Evolutionary conservation across 306 rosid genomes (phyloP).

Genomic region (Quercus agrifolia): DNA sequence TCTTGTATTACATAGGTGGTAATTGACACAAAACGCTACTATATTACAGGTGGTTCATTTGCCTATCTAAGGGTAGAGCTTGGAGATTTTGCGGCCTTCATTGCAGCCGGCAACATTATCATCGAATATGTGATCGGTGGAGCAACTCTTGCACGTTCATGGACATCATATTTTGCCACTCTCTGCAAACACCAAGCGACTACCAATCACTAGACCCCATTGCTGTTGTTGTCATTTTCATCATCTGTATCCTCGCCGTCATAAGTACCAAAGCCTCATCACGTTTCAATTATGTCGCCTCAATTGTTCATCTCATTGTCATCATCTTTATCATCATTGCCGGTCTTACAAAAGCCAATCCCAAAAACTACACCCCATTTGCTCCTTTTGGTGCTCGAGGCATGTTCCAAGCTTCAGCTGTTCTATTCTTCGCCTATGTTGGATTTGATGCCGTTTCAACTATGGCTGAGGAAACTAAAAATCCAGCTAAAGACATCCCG

Average conservation of each 20-base stretch:
- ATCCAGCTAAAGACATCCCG: constrained; percentile 66
- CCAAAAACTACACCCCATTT: constrained; percentile 38
- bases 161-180: constrained; percentile 82
- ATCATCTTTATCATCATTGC: constrained; percentile 63
- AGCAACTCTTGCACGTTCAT: constrained; percentile 70
- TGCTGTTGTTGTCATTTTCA: constrained; percentile 33
- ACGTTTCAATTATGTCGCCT: constrained; percentile 61
- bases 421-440: constrained; percentile 63
- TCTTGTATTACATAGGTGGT: too few relatives aligned
- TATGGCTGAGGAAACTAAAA: constrained; percentile 74
- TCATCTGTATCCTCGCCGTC: constrained; percentile 31
- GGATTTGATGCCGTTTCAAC: constrained; percentile 76
- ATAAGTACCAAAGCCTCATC: constrained; percentile 68
- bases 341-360: constrained; percentile 52
- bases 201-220: constrained; percentile 57
- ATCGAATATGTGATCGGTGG: constrained; percentile 56
- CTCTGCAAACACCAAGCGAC: constrained; percentile 30
- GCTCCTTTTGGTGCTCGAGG: constrained; percentile 41
- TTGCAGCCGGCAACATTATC: constrained; percentile 76
- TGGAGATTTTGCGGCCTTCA: constrained; percentile 71
- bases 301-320: constrained; percentile 46
- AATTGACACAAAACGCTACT: too few relatives aligned
- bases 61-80: constrained; percentile 79
- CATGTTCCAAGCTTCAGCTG: constrained; percentile 51
- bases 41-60: constrained; percentile 60